A percentile compares a stretch with the other conserved stretches of the same genome.
These are phyloP conservation scores for Benincasa hispida DNA, from an alignment of 306 rosid species.

Conservation along the genomic window DNA sequence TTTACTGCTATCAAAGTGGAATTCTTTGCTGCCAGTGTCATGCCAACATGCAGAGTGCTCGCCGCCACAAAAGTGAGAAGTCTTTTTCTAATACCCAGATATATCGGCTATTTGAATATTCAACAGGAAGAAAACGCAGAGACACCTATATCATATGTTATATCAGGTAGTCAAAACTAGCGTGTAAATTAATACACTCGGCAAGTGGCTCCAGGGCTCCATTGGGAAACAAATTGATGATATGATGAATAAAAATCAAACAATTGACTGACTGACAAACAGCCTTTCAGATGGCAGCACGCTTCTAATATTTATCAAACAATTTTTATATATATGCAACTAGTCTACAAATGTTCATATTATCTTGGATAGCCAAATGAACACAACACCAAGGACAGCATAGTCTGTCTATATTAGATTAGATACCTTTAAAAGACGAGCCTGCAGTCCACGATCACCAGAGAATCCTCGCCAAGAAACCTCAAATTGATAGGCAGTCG, in stretches of 20 bases:
- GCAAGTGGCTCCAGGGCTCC: background rate
- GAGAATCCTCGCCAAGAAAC: slow-evolving; percentile 71
- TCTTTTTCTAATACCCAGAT: background rate
- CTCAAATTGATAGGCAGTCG: slow-evolving; percentile 91
- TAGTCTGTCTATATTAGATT: background rate
- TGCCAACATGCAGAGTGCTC: background rate
- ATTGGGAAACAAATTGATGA: background rate
- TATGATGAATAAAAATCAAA: background rate
- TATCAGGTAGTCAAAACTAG: background rate
- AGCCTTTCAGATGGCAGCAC: background rate
- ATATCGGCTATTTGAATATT: background rate
- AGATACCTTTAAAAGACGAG: slow-evolving; percentile 57
- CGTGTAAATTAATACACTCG: background rate
- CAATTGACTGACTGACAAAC: too few relatives aligned
- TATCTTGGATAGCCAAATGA: background rate
- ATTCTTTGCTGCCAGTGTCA: background rate
- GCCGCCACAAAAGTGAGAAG: background rate
- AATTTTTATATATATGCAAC: background rate
- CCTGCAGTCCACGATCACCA: slow-evolving; percentile 52
- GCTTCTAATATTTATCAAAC: background rate
- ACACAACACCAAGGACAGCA: background rate
- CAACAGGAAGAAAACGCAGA: background rate
- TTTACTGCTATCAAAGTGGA: background rate
- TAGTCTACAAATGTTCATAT: background rate
- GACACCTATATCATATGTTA: background rate